Conservation (phyloP, 1,284 basidiomycete species). For the Sanghuangporus baumii region DNA sequence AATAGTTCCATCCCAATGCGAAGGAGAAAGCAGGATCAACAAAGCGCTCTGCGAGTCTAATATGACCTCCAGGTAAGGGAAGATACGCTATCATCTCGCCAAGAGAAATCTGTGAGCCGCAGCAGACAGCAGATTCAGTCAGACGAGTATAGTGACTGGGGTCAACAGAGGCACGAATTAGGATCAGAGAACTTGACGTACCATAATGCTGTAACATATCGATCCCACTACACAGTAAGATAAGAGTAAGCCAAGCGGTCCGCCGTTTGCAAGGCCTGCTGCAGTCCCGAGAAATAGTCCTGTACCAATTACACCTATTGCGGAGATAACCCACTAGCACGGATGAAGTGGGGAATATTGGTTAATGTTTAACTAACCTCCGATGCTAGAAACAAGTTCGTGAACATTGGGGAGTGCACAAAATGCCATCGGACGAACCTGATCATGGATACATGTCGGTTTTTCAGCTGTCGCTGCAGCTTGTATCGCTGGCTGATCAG, state of each 20-base stretch:
- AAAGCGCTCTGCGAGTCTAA: conserved; percentile 74
- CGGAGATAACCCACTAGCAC: background rate
- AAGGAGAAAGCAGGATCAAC: conserved; percentile 79
- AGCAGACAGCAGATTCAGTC: background rate
- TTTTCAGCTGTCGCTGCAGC: conserved; percentile 57
- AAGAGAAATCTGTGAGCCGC: conserved; percentile 34
- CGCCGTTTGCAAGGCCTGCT: conserved; percentile 46
- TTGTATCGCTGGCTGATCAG: conserved; percentile 19
- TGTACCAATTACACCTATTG: conserved; percentile 72
- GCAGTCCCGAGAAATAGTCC: conserved; percentile 64
- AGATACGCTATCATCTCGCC: conserved; percentile 66
- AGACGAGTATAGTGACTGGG: background rate
- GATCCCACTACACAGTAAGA: conserved; percentile 58
- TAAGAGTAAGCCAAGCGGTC: conserved; percentile 56
- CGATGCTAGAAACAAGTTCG: conserved; percentile 17
- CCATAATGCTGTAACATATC: conserved; percentile 60
- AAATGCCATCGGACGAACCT: conserved; percentile 34
- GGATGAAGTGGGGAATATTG: background rate
- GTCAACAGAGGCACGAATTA: background rate
- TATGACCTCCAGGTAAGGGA: conserved; percentile 69
- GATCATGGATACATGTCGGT: conserved; percentile 66
- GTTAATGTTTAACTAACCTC: background rate
- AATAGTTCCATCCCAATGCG: conserved; percentile 81
- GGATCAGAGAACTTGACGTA: conserved; percentile 19
- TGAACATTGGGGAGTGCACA: background rate